Evolutionary conservation across 768 basidiomycete species (phyloP).

Genomic region (Agaricus subrufescens): DNA sequence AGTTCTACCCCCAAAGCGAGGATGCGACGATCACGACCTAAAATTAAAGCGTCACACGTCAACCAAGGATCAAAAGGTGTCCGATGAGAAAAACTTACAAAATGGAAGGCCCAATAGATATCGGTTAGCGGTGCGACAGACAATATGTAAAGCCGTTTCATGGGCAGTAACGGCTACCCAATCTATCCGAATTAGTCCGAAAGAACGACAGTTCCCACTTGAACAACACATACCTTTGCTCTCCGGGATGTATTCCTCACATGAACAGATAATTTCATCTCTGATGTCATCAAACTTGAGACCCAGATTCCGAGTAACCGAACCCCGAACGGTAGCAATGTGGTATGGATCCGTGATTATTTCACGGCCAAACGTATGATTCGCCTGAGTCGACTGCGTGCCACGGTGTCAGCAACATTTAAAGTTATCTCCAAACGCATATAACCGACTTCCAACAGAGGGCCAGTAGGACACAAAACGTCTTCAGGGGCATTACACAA

Average conservation of each 20-base stretch:
- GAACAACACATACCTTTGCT: not conserved
- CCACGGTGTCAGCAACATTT: not conserved
- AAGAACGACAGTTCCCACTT: not conserved
- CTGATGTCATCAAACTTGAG: conserved; percentile 31
- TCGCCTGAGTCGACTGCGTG: conserved; percentile 26
- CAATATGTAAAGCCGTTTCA: conserved; percentile 23
- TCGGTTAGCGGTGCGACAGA: conserved; percentile 38
- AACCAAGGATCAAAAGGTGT: not conserved
- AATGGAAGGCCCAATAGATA: conserved; percentile 44
- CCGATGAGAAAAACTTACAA: conserved; percentile 26
- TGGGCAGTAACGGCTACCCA: conserved; percentile 30
- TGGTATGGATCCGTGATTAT: conserved; percentile 26
- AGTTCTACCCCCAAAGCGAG: conserved; percentile 20
- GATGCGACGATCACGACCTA: conserved; percentile 37
- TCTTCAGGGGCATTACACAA: conserved; percentile 27
- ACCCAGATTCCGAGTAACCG: conserved; percentile 33
- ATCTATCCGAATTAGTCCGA: conserved; percentile 19
- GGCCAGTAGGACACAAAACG: conserved; percentile 17
- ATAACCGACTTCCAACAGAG: not conserved
- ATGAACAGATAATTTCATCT: conserved; percentile 39
- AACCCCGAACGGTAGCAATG: conserved; percentile 22
- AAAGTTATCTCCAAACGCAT: not conserved
- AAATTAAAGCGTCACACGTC: not conserved
- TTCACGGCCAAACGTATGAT: conserved; percentile 32
- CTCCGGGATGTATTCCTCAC: conserved; percentile 31